Conservation (phyloP, 352 stramenopile species). For the Stramenopiles sp. region DNA sequence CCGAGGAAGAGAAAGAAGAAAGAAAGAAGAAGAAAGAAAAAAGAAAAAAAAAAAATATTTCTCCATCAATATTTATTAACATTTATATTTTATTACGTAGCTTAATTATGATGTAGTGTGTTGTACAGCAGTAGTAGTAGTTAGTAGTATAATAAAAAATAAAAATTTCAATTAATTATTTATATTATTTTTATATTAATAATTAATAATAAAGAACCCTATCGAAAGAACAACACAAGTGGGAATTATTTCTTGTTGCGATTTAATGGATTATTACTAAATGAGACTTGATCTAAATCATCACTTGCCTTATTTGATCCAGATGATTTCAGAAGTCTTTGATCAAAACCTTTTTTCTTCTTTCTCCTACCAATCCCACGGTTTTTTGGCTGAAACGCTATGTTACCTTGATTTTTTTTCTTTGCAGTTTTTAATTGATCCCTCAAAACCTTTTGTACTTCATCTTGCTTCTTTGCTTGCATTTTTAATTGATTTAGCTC, state of each 20-base stretch:
- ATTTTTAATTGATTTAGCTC: neutral
- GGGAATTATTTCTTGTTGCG: neutral
- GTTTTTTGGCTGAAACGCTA: neutral
- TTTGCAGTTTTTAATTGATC: neutral
- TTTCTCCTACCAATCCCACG: neutral
- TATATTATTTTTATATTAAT: neutral
- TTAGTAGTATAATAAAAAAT: neutral
- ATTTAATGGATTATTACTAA: neutral
- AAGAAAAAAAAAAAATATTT: slow-evolving; percentile 3
- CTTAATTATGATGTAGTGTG: neutral
- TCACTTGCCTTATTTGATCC: neutral
- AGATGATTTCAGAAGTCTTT: neutral
- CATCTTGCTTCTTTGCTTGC: neutral
- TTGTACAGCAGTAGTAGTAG: neutral
- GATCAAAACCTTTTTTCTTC: neutral
- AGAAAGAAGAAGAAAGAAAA: slow-evolving; percentile 3
- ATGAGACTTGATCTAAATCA: neutral
- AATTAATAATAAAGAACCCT: too few relatives aligned
- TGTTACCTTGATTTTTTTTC: neutral
- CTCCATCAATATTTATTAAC: neutral
- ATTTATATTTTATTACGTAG: neutral
- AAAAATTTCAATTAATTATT: neutral
- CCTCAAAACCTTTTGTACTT: neutral
- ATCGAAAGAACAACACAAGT: too few relatives aligned
- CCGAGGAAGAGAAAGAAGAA: neutral